Evolutionary conservation across 2,329 filamentous ascomycete species (phyloP).

Genomic region (Fonsecaea monophora): DNA sequence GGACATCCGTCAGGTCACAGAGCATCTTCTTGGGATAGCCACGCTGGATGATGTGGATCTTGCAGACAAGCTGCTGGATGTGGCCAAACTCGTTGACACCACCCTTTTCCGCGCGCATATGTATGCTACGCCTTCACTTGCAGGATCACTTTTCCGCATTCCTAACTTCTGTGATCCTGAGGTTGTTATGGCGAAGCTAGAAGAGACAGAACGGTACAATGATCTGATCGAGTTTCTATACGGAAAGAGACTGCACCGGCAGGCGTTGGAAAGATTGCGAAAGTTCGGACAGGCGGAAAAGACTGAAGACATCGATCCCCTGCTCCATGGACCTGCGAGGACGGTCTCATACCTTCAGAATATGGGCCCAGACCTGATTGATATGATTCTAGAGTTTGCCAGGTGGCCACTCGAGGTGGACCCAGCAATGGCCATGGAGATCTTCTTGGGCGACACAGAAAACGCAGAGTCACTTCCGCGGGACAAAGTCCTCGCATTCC

Average conservation of each 20-base stretch:
- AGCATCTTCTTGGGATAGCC: slow-evolving; percentile 55
- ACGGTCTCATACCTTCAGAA: slow-evolving; percentile 91
- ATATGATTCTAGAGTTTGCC: slow-evolving; percentile 88
- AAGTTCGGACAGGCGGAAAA: slow-evolving; percentile 73
- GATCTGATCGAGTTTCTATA: slow-evolving; percentile 98
- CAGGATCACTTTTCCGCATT: slow-evolving; percentile 88
- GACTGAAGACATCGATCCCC: slow-evolving; percentile 50
- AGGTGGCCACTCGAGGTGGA: slow-evolving; percentile 82
- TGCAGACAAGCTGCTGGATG: slow-evolving; percentile 73
- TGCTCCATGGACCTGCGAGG: slow-evolving; percentile 78
- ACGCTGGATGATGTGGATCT: slow-evolving; percentile 65
- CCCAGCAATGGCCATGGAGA: slow-evolving; percentile 81
- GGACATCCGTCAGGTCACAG: slow-evolving; percentile 53
- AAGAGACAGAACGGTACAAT: slow-evolving; percentile 86
- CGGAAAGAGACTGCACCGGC: slow-evolving; percentile 88
- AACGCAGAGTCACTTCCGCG: slow-evolving; percentile 90
- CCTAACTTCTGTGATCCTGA: slow-evolving; percentile 97
- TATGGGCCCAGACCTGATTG: slow-evolving; percentile 83
- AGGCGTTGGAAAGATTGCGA: slow-evolving; percentile 80
- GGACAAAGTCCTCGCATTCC: slow-evolving; percentile 74
- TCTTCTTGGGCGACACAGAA: slow-evolving; percentile 91
- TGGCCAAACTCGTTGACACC: slow-evolving; percentile 87
- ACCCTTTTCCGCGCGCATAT: slow-evolving; percentile 94
- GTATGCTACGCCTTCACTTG: slow-evolving; percentile 84
- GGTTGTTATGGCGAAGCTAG: slow-evolving; percentile 90